Conservation (phyloP, 78 protist genomes). For the Corallochytrium limacisporum region DNA sequence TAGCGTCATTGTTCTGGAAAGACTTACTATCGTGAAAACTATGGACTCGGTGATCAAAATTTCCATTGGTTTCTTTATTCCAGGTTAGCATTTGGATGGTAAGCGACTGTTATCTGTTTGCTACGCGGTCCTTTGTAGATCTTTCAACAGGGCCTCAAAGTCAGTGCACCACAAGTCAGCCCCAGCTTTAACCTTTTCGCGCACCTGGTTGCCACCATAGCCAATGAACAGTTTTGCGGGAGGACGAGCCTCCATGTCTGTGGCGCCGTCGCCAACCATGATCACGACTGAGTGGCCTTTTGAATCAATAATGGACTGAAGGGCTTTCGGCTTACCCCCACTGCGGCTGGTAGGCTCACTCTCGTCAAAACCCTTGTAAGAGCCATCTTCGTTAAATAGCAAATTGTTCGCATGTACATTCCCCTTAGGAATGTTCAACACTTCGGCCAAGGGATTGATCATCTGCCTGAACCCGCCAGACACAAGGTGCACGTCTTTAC, state of each 20-base stretch:
- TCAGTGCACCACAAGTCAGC: conserved; percentile 37
- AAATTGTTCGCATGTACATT: conserved; percentile 29
- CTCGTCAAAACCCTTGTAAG: conserved; percentile 2
- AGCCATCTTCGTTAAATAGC: conserved; percentile 20
- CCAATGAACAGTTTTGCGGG: conserved; percentile 35
- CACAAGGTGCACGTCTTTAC: conserved; percentile 16
- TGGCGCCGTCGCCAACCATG: conserved; percentile 47
- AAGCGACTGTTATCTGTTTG: too few species aligned
- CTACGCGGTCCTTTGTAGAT: too few species aligned
- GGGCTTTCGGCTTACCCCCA: conserved; percentile 37
- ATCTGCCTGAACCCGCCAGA: conserved; percentile 40
- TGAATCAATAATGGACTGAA: background rate
- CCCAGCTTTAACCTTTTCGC: conserved; percentile 6
- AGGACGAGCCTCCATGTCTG: conserved; percentile 36
- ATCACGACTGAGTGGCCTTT: background rate
- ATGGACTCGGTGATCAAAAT: too few species aligned
- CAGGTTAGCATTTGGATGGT: too few species aligned
- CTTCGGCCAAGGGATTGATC: conserved; percentile 30
- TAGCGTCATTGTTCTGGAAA: too few species aligned
- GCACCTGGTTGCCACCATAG: conserved; percentile 25
- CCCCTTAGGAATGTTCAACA: background rate
- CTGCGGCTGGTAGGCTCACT: conserved; percentile 17
- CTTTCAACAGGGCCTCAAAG: too few species aligned
- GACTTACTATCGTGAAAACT: too few species aligned
- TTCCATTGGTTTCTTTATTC: too few species aligned